Percentiles rank a stretch among this genome's conserved stretches.
phyloP scores from a whole-genome alignment of 257 asterid species.

The Primulina huaijiensis region DNA sequence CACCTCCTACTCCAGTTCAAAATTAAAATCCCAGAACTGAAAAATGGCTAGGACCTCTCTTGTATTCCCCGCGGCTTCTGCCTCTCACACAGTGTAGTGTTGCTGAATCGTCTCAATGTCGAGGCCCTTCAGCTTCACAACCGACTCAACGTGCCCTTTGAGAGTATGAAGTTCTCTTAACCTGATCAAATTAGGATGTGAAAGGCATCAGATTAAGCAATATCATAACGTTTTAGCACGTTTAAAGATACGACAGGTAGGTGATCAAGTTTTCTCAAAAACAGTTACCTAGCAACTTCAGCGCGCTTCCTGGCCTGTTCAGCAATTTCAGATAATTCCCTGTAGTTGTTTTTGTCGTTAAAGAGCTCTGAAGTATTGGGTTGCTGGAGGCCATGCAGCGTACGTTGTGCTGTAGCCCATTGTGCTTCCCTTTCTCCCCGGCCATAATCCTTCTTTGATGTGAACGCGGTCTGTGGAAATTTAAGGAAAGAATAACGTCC shows the following conservation, averaged over 20 bases:
- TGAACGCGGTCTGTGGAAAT: constrained; percentile 41
- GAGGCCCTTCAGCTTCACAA: constrained; percentile 52
- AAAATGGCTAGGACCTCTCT: background rate
- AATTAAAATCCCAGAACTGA: background rate
- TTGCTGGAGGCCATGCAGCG: constrained; percentile 45
- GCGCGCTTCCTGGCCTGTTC: constrained; percentile 59
- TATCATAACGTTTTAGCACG: background rate
- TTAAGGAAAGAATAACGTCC: background rate
- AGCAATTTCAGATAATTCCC: constrained; percentile 52
- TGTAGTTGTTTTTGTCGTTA: constrained; percentile 36
- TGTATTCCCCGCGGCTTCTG: background rate
- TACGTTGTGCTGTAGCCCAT: constrained; percentile 54
- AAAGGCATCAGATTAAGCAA: background rate
- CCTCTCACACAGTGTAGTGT: constrained; percentile 48
- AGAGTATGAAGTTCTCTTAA: constrained; percentile 55
- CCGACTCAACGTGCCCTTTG: constrained; percentile 58
- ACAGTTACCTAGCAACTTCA: constrained; percentile 44
- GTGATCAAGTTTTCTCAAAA: background rate
- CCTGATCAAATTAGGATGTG: constrained; percentile 20
- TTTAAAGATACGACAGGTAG: too few species aligned
- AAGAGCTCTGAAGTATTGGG: constrained; percentile 25
- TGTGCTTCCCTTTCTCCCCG: constrained; percentile 52
- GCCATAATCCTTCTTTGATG: constrained; percentile 52
- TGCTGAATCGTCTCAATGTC: constrained; percentile 47
- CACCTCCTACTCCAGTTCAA: background rate